These are phyloP conservation scores for Globisporangium cylindrosporum DNA, from an alignment of 352 stramenopile genomes.

Conservation along the genomic window DNA sequence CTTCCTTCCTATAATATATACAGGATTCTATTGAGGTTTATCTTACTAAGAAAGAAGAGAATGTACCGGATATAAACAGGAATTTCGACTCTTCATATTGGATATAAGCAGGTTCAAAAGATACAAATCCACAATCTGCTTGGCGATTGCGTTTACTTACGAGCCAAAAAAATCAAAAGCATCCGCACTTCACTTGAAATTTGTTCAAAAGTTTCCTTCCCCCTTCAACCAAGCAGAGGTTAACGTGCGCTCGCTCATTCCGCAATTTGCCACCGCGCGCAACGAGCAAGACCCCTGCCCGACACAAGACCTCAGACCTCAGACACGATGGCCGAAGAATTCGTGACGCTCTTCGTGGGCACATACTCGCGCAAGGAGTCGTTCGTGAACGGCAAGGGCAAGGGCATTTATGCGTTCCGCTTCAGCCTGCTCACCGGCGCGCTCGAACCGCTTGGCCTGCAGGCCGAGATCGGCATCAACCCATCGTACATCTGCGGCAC, in stretches of 20 bases:
- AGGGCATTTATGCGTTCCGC: slow-evolving; percentile 66
- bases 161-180: background rate
- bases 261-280: background rate
- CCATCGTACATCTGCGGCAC: slow-evolving; percentile 59
- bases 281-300: background rate
- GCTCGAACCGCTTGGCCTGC: slow-evolving; percentile 44
- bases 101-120: no score
- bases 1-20: no score
- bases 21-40: no score
- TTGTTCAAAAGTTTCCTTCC: background rate
- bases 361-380: slow-evolving; percentile 83
- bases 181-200: background rate
- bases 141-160: no score
- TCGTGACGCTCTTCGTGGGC: slow-evolving; percentile 65
- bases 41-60: no score
- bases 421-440: slow-evolving; percentile 51
- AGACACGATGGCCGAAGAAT: background rate
- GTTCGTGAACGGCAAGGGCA: slow-evolving; percentile 75
- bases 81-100: no score
- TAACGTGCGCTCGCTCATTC: background rate
- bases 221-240: background rate
- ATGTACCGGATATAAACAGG: no score
- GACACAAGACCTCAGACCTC: background rate
- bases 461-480: slow-evolving; percentile 57
- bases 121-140: no score